Conservation (phyloP, 2,329 filamentous ascomycete species). For the Verticillium zaregamsianum region DNA sequence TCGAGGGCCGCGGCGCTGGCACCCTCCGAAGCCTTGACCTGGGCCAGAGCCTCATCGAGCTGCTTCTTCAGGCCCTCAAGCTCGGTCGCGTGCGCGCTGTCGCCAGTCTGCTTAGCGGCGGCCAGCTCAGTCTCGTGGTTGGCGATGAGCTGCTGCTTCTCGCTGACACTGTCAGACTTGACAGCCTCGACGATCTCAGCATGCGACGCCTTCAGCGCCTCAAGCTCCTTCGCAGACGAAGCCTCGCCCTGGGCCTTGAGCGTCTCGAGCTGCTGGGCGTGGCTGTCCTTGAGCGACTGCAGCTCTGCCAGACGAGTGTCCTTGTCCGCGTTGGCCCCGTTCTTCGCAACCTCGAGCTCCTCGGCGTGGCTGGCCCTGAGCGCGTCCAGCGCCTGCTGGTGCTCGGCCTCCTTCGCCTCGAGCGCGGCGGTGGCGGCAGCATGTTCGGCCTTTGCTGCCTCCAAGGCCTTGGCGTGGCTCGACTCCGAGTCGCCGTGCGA, state of each 20-base stretch:
- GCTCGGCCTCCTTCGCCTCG: slow-evolving; percentile 46
- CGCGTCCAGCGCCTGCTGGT: slow-evolving; percentile 50
- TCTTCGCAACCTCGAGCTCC: slow-evolving; percentile 54
- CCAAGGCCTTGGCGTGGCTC: slow-evolving; percentile 36
- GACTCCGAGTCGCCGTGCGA: slow-evolving; percentile 28
- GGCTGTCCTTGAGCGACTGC: slow-evolving; percentile 48
- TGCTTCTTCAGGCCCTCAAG: slow-evolving; percentile 28
- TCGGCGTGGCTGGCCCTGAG: slow-evolving; percentile 54
- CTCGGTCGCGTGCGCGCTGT: slow-evolving; percentile 29
- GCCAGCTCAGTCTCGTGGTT: slow-evolving; percentile 25
- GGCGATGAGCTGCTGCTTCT: slow-evolving; percentile 30
- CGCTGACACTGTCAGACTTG: slow-evolving; percentile 33
- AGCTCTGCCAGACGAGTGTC: slow-evolving; percentile 46
- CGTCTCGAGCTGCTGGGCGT: slow-evolving; percentile 44
- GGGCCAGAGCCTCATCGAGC: slow-evolving; percentile 23
- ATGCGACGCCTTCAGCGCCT: slow-evolving; percentile 39
- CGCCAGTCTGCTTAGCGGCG: slow-evolving; percentile 24
- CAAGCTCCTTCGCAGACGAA: slow-evolving; percentile 34
- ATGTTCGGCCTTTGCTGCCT: slow-evolving; percentile 38
- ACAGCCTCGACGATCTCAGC: slow-evolving; percentile 36
- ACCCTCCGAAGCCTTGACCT: slow-evolving; percentile 30
- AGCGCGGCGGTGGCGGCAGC: slow-evolving; percentile 40
- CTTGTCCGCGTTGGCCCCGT: slow-evolving; percentile 42
- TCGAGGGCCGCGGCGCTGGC: slow-evolving; percentile 41
- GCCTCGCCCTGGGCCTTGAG: slow-evolving; percentile 37